Evolutionary conservation across 352 stramenopile species (phyloP).

Genomic region (Pseudoperonospora humuli): DNA sequence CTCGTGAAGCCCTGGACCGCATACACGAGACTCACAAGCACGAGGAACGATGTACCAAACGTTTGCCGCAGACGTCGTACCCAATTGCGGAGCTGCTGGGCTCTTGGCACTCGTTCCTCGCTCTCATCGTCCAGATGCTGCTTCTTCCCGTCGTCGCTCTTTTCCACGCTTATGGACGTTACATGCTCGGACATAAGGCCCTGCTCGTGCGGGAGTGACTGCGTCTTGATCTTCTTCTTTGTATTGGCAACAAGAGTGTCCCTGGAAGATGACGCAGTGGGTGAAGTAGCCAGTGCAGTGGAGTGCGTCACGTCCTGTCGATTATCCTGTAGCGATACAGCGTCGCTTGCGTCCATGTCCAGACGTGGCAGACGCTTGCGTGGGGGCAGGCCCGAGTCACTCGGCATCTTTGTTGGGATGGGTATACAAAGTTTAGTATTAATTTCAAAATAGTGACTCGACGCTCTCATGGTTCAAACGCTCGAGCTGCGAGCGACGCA

Average conservation of each 20-base stretch:
- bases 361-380: constrained; percentile 27
- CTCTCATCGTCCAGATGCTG: constrained; percentile 12
- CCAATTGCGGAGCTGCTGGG: constrained; percentile 46
- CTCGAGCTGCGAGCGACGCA: constrained; percentile 59
- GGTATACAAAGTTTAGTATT: background rate
- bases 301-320: constrained; percentile 7
- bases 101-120: constrained; percentile 18
- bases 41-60: constrained; percentile 62
- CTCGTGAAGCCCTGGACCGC: constrained; percentile 92
- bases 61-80: constrained; percentile 41
- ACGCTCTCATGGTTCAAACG: constrained; percentile 48
- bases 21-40: constrained; percentile 83
- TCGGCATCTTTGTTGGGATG: constrained; percentile 2
- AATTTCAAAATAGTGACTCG: background rate
- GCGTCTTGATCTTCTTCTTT: constrained; percentile 8
- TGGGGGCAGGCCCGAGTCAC: constrained; percentile 11
- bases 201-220: constrained; percentile 2
- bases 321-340: constrained; percentile 1
- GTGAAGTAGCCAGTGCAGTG: constrained; percentile 13
- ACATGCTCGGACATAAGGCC: constrained; percentile 9
- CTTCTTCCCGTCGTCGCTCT: constrained; percentile 4
- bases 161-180: constrained; percentile 13
- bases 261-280: constrained; percentile 17
- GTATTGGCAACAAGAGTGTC: constrained; percentile 4
- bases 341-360: constrained; percentile 5